Evolutionary conservation across 1,284 basidiomycete species (phyloP).

Genomic region (Austroboletus sp.): DNA sequence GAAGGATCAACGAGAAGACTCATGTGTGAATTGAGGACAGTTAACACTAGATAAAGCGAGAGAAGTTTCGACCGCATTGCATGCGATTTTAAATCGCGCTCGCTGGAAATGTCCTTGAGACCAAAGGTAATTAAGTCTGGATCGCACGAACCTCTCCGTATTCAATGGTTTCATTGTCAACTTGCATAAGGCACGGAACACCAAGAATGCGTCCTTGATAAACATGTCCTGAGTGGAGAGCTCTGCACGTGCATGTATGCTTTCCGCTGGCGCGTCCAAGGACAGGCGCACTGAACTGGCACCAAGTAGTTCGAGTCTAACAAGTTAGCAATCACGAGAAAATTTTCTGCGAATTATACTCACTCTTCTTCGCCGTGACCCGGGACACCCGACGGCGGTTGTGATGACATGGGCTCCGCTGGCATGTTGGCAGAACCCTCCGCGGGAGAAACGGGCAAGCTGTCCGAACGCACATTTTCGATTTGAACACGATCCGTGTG

Average conservation of each 20-base stretch:
- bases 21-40: constrained; percentile 89
- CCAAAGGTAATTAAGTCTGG: neutral
- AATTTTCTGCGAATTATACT: constrained; percentile 7
- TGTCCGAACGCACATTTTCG: constrained; percentile 4
- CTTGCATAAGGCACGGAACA: constrained; percentile 92
- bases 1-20: constrained; percentile 78
- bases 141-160: constrained; percentile 67
- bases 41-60: constrained; percentile 86
- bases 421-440: constrained; percentile 2
- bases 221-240: constrained; percentile 75
- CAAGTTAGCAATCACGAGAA: constrained; percentile 6
- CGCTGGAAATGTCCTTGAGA: constrained; percentile 44
- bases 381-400: constrained; percentile 5
- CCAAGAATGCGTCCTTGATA: constrained; percentile 93
- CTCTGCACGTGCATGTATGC: constrained; percentile 15
- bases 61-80: constrained; percentile 93
- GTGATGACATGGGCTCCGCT: neutral
- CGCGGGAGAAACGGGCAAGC: constrained; percentile 1
- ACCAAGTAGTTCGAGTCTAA: constrained; percentile 3
- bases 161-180: constrained; percentile 96
- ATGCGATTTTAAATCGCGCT: constrained; percentile 88
- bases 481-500: constrained; percentile 1
- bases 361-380: constrained; percentile 19
- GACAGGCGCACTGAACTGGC: constrained; percentile 8
- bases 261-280: constrained; percentile 12